phyloP scores from a whole-genome alignment of 2,329 filamentous ascomycete genomes.

The Nigrospora sphaerica region DNA sequence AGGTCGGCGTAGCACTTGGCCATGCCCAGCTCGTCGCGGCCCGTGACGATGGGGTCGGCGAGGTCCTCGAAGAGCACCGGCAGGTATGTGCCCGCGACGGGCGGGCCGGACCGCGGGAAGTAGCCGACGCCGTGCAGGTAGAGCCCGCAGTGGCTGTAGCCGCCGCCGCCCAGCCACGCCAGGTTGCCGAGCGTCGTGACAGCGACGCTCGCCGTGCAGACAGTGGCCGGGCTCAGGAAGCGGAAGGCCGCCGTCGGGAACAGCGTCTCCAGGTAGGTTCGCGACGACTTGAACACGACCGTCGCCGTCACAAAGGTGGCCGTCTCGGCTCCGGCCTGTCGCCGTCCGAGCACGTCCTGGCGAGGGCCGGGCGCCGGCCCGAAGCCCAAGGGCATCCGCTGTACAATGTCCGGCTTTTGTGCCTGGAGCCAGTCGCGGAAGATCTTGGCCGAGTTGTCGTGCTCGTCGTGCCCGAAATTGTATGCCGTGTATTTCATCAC shows the following conservation, averaged over 20 bases:
- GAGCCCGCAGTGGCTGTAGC: conserved; percentile 51
- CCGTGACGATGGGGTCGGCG: conserved; percentile 52
- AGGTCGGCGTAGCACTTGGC: conserved; percentile 50
- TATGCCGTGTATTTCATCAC: conserved; percentile 36
- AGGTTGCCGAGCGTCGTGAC: conserved; percentile 38
- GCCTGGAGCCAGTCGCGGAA: conserved; percentile 42
- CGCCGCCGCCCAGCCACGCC: conserved; percentile 53
- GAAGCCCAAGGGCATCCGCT: conserved; percentile 37
- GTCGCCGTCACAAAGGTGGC: conserved; percentile 36
- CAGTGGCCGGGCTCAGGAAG: conserved; percentile 34
- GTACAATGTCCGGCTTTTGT: conserved; percentile 27
- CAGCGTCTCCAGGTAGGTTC: conserved; percentile 39
- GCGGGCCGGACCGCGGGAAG: conserved; percentile 37
- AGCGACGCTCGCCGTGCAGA: conserved; percentile 34
- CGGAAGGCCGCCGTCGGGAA: conserved; percentile 33
- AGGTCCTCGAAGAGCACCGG: conserved; percentile 51
- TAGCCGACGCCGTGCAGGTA: conserved; percentile 58
- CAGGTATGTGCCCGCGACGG: conserved; percentile 44
- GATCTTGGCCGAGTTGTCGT: conserved; percentile 41
- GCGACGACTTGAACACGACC: conserved; percentile 41
- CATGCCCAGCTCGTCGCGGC: conserved; percentile 55
- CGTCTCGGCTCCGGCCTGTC: conserved; percentile 9
- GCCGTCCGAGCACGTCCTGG: conserved; percentile 22
- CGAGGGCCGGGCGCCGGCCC: conserved; percentile 38
- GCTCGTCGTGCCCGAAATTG: conserved; percentile 54